Evolutionary conservation across 2,329 filamentous ascomycete species (phyloP), one percentile per base, ranked within the genome.

Genomic region (Hawksworthiomyces lignivorus): DNA sequence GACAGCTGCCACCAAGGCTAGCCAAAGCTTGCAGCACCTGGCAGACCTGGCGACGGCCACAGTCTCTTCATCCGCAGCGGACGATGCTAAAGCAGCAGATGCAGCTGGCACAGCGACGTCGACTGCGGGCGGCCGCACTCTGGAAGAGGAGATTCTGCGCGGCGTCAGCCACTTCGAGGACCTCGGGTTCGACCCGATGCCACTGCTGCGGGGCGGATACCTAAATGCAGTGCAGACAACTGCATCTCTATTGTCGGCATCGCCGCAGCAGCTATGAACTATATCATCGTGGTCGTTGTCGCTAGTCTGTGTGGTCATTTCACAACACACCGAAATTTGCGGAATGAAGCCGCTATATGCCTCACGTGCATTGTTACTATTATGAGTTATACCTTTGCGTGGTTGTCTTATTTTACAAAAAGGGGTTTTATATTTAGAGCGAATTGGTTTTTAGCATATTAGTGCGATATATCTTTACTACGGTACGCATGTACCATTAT

Each of bases 11-110:
- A 21, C 59, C 18, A 62, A 64, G 36, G 68, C 62, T 40, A 77
- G 66, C 54, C 72, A 68, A 47, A 70, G 73, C 26, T 61, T 84
- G 37, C 77, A 82, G 56, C 76, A 50, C 26, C 47, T 53, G 14
- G 51, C 51, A 7, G 51, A 53, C 49, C 52, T 74, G 36, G 71
- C 71, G 7, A 72, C 70, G 8, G 68, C 68, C 7, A 63, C 59
- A 17, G 21, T 10, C 19, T 7, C 15, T 32, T 14, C 24, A 17
- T 43, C 31, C 18, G 62, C 58, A 12, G 57, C 57, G 33, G 50
- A 36, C 15, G 36, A 38, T 5, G 18, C 32, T 4, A 26, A 24
- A 18, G 32, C 31, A 7, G 49, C 47, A 47, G 41, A 34, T 45
- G 37, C 39, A 17, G 31, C 47, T 41, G 22, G 52, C 52, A 31